Evolutionary conservation across 2,329 filamentous ascomycete species (phyloP).

Genomic region (Xylaria polymorpha): DNA sequence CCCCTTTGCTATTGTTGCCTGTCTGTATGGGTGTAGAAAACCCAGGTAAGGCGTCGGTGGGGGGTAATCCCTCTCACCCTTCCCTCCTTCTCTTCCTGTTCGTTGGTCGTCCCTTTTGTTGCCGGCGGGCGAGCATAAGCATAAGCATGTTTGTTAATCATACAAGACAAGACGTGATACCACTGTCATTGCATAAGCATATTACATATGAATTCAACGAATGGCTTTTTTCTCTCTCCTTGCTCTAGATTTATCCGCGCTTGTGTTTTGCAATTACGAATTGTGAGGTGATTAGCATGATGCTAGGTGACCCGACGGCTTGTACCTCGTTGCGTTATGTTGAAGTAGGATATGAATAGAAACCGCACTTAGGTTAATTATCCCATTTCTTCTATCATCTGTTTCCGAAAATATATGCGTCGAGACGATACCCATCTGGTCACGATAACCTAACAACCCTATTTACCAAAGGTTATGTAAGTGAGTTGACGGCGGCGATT

Average conservation of each 20-base stretch:
- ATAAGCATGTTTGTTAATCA: conserved; percentile 43
- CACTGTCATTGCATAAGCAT: conserved; percentile 50
- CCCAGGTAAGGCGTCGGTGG: background rate
- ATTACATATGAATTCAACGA: conserved; percentile 50
- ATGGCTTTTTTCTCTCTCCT: conserved; percentile 8
- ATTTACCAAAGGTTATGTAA: too few species aligned
- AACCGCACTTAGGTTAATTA: too few species aligned
- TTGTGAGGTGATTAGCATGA: background rate
- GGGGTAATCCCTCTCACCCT: background rate
- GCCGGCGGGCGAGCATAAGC: conserved; percentile 30
- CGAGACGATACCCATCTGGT: too few species aligned
- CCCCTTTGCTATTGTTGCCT: conserved; percentile 9
- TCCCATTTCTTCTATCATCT: too few species aligned
- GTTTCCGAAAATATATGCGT: too few species aligned
- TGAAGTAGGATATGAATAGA: background rate
- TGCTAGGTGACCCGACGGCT: too few species aligned
- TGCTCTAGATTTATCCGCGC: background rate
- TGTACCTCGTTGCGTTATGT: too few species aligned
- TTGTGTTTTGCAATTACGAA: background rate
- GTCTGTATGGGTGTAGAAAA: conserved; percentile 4
- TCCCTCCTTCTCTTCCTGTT: background rate
- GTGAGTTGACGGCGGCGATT: too few species aligned
- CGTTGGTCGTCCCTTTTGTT: conserved; percentile 38
- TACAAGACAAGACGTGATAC: conserved; percentile 51
- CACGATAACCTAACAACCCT: too few species aligned